Conservation (phyloP, 306 rosid species). For the Gynostemma pentaphyllum region DNA sequence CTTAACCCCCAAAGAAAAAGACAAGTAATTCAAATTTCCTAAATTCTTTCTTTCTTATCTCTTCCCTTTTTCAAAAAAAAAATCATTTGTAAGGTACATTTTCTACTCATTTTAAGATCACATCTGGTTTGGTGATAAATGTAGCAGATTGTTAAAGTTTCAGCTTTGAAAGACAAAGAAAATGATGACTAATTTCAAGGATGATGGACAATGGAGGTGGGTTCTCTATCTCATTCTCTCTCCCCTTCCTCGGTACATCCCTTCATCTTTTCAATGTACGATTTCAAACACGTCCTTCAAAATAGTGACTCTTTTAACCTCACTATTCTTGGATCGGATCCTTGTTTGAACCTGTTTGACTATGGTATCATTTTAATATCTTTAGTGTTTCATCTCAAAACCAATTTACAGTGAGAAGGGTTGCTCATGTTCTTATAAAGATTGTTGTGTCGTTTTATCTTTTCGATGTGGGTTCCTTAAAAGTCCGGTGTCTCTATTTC, state of each 20-base stretch:
- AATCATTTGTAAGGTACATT: background rate
- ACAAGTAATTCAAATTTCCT: slow-evolving; percentile 6
- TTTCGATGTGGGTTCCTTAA: background rate
- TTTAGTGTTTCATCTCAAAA: too few relatives aligned
- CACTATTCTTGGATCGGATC: too few relatives aligned
- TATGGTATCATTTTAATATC: too few relatives aligned
- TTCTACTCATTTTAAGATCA: background rate
- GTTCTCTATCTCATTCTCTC: background rate
- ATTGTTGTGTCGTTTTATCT: too few relatives aligned
- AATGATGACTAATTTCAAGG: slow-evolving; percentile 14
- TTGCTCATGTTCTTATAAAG: too few relatives aligned
- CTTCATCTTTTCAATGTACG: too few relatives aligned
- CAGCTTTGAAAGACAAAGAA: slow-evolving; percentile 13
- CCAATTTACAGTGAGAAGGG: too few relatives aligned
- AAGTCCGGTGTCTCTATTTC: too few relatives aligned
- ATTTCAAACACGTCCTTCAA: too few relatives aligned
- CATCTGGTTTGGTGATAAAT: background rate
- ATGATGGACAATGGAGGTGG: slow-evolving; percentile 41
- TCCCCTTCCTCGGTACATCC: too few relatives aligned
- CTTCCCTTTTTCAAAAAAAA: background rate
- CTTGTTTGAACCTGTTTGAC: too few relatives aligned
- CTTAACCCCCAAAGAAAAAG: background rate
- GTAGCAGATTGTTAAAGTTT: background rate
- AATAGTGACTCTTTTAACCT: too few relatives aligned
- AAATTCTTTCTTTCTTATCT: background rate